Evolutionary conservation across 2,329 filamentous ascomycete species (phyloP), one percentile per base, ranked within the genome.

Genomic region (Fusarium goolgardi): DNA sequence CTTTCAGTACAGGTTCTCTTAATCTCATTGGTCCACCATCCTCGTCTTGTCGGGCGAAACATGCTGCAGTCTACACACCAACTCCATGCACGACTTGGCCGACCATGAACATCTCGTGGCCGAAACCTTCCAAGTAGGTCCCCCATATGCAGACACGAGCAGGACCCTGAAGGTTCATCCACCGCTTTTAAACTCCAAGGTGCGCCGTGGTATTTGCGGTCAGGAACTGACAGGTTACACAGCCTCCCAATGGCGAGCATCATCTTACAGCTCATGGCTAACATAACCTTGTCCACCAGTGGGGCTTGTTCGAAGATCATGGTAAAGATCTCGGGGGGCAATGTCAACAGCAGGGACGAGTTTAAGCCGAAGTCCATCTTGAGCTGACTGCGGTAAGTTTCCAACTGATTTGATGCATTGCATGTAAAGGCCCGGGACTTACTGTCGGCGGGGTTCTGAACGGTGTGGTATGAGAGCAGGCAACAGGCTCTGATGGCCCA

Each of bases 311-410:
- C 37, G 39, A 71, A 72, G 37, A 76, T 70, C 6, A 69, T 60
- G 25, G 65, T 51, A n/a, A 76, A 55, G 44, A 76, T 69, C 29
- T 77, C 75, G 18, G 67, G 54, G 11, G 75, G 75, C 3, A 77
- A 58, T n/a, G 39, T 62, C 23, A 72, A 53, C 10, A 76, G 53
- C 0, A 59, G 31, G 32, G 65, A 50, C 18, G 37, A 60, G 27
- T 20, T 44, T 21, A 23, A 11, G 8, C 6, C 53, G 23, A 7
- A 44, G 23, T 59, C 43, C 3, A 18, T 29, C n/a, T 34, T 20
- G 6, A 71, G 20, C 63, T 71, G 8, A 13, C 7, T 7, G n/a
- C 18, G 23, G 47, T 69, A 20, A 65, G 63, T 41, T 16, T 41
- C 15, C 10, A 6, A 18, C 16, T 20, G 16, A 25, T 13, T 15